phyloP scores from a whole-genome alignment of 305 asterid species.

The Fraxinus ornus region DNA sequence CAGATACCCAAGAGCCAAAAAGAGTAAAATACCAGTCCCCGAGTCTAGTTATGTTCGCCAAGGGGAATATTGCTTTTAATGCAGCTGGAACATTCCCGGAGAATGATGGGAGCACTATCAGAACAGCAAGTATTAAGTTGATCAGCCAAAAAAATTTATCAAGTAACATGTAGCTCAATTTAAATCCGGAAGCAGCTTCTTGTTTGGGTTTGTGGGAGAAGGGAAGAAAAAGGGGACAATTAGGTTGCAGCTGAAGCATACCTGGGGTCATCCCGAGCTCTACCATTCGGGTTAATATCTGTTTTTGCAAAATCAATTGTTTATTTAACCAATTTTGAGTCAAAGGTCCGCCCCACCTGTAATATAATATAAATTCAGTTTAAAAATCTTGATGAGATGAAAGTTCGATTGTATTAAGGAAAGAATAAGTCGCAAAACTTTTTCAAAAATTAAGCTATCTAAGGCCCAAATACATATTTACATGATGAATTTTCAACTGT shows the following conservation, averaged over 20 bases:
- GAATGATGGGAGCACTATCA: conserved; percentile 89
- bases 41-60: conserved; percentile 81
- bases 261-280: conserved; percentile 99
- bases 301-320: conserved; percentile 75
- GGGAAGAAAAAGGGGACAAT: not conserved
- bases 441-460: not conserved
- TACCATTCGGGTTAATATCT: conserved; percentile 80
- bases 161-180: conserved; percentile 1
- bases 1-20: conserved; percentile 1
- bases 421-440: not conserved
- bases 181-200: not conserved
- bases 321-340: conserved; percentile 79
- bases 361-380: conserved; percentile 22
- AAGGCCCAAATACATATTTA: not conserved
- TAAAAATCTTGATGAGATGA: conserved; percentile 10
- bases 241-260: conserved; percentile 30
- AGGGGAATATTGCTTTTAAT: conserved; percentile 65
- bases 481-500: not conserved
- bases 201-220: not conserved
- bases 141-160: conserved; percentile 12
- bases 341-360: conserved; percentile 99
- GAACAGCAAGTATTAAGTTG: conserved; percentile 18
- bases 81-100: conserved; percentile 99
- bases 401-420: not conserved
- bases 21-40: conserved; percentile 77